Evolutionary conservation across 306 rosid species (phyloP), one percentile per base, ranked within the genome.

Genomic region (Glycine soja): DNA sequence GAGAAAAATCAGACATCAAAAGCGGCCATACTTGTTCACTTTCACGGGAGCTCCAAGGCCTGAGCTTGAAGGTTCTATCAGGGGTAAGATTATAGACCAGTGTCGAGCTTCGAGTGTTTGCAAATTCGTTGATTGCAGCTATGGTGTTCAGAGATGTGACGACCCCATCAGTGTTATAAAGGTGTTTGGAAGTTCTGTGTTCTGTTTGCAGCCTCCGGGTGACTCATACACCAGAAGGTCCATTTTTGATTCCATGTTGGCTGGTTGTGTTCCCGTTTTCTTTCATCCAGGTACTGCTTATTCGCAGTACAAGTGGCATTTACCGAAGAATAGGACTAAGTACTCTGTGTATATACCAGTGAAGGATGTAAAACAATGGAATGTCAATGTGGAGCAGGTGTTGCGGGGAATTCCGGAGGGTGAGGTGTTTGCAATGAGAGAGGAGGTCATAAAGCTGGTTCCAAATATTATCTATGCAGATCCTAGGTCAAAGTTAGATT

Each of bases 211-310:
- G 83, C 97, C 99, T 38, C 75, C 91, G 0, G 99, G 99, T 46
- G 97, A 95, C 56, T 93, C 99, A 1, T 91, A 95, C 86, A 91
- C 99, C 2, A 87, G 99, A 85, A 87, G 94, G 76, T 95, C 99
- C 11, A 87, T 86, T 59, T 95, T 95, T 48, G 97, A 95, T 75
- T 89, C 99, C 3, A 87, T 93, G 84, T 70, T 93, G 69, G 97
- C 97, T 0, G 99, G 99, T 30, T 95, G 99, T 18, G 79, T 95
- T 75, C 97, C 99, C 0, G 99, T 95, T 67, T 95, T 95, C 82
- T 95, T 95, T 46, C 91, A 93, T 77, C 99, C 97, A 0, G 97
- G 97, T 2, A 83, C 94, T 0, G 97, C 97, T 43, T 95, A 93
- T 86, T 86, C 99, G 0, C 99, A 95, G 48, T 93, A 95, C 58